These are phyloP conservation scores for Sordariomycetes sp. DNA, from an alignment of 2,329 filamentous ascomycete genomes.

Conservation along the genomic window DNA sequence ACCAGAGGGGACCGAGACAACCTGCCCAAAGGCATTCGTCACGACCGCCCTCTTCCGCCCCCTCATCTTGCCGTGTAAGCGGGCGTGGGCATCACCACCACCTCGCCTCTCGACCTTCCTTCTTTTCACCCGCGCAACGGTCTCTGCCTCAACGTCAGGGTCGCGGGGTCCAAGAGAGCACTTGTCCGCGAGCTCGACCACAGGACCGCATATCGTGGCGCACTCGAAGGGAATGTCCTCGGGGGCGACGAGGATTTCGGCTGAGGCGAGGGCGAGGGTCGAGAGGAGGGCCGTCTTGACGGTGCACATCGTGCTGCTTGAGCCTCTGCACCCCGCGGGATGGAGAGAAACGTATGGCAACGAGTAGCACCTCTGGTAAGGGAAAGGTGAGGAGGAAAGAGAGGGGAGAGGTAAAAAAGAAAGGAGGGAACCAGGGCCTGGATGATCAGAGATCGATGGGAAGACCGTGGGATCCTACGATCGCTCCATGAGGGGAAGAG, in stretches of 20 bases:
- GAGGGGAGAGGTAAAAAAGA: background rate
- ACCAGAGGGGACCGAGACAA: background rate
- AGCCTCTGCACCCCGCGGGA: background rate
- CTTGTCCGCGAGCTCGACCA: conserved; percentile 27
- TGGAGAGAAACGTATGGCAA: background rate
- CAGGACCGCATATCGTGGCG: conserved; percentile 29
- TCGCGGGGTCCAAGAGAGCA: conserved; percentile 16
- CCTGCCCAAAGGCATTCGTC: conserved; percentile 4
- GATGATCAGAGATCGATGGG: background rate
- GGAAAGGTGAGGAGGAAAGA: background rate
- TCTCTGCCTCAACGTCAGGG: background rate
- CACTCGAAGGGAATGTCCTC: conserved; percentile 26
- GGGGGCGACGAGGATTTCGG: conserved; percentile 18
- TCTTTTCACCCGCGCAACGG: conserved; percentile 14
- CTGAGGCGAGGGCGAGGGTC: conserved; percentile 11
- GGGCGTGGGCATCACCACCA: background rate
- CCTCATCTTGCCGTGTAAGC: background rate
- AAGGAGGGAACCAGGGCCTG: background rate
- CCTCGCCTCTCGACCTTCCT: conserved; percentile 4
- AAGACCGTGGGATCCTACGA: background rate
- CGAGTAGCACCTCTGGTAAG: conserved; percentile 3
- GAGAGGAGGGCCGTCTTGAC: conserved; percentile 6
- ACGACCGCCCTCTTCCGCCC: background rate
- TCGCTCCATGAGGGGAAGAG: background rate
- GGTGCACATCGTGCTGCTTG: background rate